These are phyloP conservation scores for Amanita exitialis DNA, from an alignment of 768 basidiomycete species.

Conservation along the genomic window DNA sequence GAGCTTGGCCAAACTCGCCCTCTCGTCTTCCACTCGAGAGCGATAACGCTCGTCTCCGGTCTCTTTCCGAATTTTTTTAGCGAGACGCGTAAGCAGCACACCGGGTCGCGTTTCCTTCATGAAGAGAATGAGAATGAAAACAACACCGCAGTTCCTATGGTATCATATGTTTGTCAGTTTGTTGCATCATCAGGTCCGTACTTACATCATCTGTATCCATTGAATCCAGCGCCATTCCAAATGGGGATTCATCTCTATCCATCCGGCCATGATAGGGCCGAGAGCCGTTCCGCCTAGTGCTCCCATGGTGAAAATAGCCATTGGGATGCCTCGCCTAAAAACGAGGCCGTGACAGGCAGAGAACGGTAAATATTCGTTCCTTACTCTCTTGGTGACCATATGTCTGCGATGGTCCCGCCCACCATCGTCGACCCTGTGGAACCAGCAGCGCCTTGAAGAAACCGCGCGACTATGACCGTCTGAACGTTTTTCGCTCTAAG, in stretches of 20 bases:
- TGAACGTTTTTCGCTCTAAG: constrained; percentile 39
- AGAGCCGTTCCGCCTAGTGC: constrained; percentile 55
- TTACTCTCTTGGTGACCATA: constrained; percentile 55
- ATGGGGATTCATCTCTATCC: constrained; percentile 48
- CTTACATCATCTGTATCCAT: constrained; percentile 64
- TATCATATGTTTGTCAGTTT: neutral
- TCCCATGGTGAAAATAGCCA: constrained; percentile 59
- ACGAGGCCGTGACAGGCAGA: neutral
- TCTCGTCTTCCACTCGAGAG: constrained; percentile 55
- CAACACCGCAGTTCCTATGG: neutral
- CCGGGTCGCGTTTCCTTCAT: constrained; percentile 68
- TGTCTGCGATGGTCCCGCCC: constrained; percentile 64
- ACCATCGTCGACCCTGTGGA: constrained; percentile 68
- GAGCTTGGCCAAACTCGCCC: constrained; percentile 40
- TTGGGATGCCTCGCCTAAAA: constrained; percentile 65
- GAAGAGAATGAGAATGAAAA: constrained; percentile 42
- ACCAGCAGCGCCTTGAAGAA: constrained; percentile 55
- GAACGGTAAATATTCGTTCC: constrained; percentile 8
- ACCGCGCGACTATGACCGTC: constrained; percentile 57
- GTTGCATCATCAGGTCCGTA: constrained; percentile 9
- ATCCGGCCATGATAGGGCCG: constrained; percentile 55
- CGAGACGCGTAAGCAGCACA: constrained; percentile 59
- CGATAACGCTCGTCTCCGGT: constrained; percentile 56
- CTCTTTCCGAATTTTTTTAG: constrained; percentile 50
- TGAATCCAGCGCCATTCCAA: constrained; percentile 79